Evolutionary conservation across 306 rosid genomes (phyloP).

Genomic region (Casuarina equisetifolia): DNA sequence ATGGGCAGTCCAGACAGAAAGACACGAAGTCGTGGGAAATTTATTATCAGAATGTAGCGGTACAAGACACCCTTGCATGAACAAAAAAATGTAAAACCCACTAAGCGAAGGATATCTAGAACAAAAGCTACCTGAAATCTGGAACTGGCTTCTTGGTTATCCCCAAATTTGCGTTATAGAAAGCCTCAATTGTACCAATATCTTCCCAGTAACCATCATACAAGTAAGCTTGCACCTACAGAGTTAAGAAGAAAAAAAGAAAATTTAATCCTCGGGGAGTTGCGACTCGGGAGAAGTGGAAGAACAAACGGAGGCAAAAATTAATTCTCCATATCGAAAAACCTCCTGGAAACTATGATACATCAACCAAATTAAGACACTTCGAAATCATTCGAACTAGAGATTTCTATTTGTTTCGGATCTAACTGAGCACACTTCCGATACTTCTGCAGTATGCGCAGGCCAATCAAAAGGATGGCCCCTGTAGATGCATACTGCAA

Average conservation of each 20-base stretch:
- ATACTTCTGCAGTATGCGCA: neutral
- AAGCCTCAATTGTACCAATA: conserved; percentile 98
- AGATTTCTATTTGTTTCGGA: neutral
- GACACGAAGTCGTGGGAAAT: conserved; percentile 15
- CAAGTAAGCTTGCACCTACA: conserved; percentile 95
- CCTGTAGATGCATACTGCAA: too few relatives aligned
- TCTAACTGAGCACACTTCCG: neutral
- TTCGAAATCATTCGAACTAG: neutral
- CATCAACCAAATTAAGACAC: neutral
- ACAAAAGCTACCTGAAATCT: conserved; percentile 70
- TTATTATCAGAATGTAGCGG: conserved; percentile 13
- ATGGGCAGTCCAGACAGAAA: conserved; percentile 10
- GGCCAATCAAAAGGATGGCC: too few relatives aligned
- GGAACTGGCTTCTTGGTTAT: conserved; percentile 96
- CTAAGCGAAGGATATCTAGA: conserved; percentile 2
- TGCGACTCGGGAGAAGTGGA: neutral
- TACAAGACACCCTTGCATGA: conserved; percentile 8
- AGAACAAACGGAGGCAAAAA: neutral
- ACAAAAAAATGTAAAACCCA: conserved; percentile 14
- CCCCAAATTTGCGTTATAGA: conserved; percentile 94
- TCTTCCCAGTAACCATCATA: conserved; percentile 99
- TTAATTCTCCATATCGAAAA: conserved; percentile 5
- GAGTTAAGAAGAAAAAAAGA: conserved; percentile 13
- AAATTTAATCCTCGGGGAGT: conserved; percentile 16
- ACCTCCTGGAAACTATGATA: conserved; percentile 1